Evolutionary conservation across 2,329 filamentous ascomycete species (phyloP), one percentile per base, ranked within the genome.

Genomic region (Microsporum canis): DNA sequence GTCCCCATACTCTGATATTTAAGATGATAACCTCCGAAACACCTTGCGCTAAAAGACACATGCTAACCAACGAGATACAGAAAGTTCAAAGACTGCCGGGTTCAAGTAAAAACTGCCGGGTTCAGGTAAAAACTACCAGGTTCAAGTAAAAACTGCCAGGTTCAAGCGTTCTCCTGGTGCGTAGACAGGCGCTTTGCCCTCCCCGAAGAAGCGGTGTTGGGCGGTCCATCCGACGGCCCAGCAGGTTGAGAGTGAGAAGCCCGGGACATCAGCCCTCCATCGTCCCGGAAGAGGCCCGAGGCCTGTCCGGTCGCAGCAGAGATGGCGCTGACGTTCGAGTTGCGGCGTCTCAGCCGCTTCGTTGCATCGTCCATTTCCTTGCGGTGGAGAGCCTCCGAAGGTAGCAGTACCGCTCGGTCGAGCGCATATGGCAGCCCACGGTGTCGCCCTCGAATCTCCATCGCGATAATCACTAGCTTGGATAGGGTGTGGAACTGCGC

Each of bases 401-500:
- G 86, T 0, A 89, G 77, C 1, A 89, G 72, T 60, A 89, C 86
- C 34, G 87, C 87, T 57, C 86, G 82, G 66, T 89, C 87, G 5
- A 88, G 73, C 70, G 90, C 73, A 66, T 87, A 86, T 0, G 84
- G 84, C 0, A 87, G 72, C 36, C 84, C 84, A 75, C 84, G 82
- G 67, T 87, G 84, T 4, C 84, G 78, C 34, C 84, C 84, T 64
- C 84, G 82, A 61, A 87, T 75, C 73, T 84, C 81, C 84, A 86
- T 86, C 8, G 84, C 83, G 63, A 85, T 82, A 67, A 87, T 83
- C 65, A 87, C 78, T 63, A 87, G 77, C 68, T 86, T 86, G 17
- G 80, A 83, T 5, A 95, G 74, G 0, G 86, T 81, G 10, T 81
- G 84, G 72, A 99, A 96, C 67, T 96, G 84, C 0, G 83, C 87